A percentile compares a stretch with the other conserved stretches of the same genome.
These are phyloP conservation scores for Leishmania guyanensis DNA, from an alignment of 208 protist species.

Conservation along the genomic window DNA sequence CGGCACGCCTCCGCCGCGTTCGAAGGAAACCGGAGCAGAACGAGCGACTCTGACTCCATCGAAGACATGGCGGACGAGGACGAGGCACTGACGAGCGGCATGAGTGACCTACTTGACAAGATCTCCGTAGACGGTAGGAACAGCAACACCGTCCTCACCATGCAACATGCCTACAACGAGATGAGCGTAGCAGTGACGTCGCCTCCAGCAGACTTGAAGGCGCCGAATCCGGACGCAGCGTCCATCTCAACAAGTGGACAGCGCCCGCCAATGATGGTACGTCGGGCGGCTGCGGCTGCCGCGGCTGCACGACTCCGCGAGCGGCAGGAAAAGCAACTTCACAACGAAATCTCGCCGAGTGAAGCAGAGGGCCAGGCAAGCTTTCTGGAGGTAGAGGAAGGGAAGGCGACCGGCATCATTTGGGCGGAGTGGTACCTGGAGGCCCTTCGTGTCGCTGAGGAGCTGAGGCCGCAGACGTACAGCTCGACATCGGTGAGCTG, in stretches of 20 bases:
- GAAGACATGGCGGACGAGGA: conserved; percentile 4
- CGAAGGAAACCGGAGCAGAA: neutral
- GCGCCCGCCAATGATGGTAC: conserved; percentile 31
- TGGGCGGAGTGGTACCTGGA: conserved; percentile 68
- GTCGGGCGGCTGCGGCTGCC: conserved; percentile 8
- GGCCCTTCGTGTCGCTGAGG: conserved; percentile 27
- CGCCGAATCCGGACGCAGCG: conserved; percentile 11
- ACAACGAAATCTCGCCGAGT: neutral
- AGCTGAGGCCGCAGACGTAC: conserved; percentile 2
- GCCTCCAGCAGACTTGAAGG: conserved; percentile 10
- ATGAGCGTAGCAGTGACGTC: conserved; percentile 10
- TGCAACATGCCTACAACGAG: conserved; percentile 2
- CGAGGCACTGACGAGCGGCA: neutral
- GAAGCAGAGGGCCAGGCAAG: neutral
- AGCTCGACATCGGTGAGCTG: neutral
- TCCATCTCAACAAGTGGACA: conserved; percentile 35
- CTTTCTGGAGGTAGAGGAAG: conserved; percentile 10
- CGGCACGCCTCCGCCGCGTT: neutral
- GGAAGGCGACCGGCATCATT: conserved; percentile 14
- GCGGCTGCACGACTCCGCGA: conserved; percentile 17
- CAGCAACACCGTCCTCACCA: conserved; percentile 13
- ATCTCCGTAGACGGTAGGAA: neutral
- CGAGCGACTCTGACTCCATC: neutral
- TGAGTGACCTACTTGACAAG: conserved; percentile 13
- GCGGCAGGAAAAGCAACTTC: conserved; percentile 29